Evolutionary conservation across 2,329 filamentous ascomycete genomes (phyloP), one percentile per base, ranked within the genome.

Genomic region (Penicillium sp.): DNA sequence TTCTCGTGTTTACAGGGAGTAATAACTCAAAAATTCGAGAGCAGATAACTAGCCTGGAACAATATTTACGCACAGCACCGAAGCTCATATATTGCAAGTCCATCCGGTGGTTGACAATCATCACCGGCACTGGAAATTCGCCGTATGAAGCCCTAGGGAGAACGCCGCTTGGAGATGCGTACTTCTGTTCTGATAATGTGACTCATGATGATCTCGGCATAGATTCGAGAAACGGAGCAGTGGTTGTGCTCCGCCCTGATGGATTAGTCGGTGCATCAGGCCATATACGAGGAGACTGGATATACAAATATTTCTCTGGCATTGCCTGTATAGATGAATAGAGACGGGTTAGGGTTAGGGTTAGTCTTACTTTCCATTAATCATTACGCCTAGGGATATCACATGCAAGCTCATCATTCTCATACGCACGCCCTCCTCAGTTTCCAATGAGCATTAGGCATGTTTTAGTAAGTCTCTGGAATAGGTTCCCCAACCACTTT

Each of bases 41-140:
- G 8, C 30, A n/a, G 5, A n/a, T 62, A 7, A 17, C 23, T 7
- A 21, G 7, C 21, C 41, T 62, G 6, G 26, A 46, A 30, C 15
- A 29, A 13, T 54, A 49, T 23, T 44, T 62, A 19, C 53, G 47
- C 5, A 41, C 29, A 3, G 17, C 45, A 5, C 38, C 59, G 3
- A 41, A 49, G 26, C 21, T 62, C 6, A 15, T 7, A 45, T 29
- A 3, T 3, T 48, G 57, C 31, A 35, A 19, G 17, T 26, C 48
- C 23, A 54, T 62, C 41, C 17, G 11, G 29, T 62, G 60, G 60
- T 30, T 58, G 44, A 62, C 60, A 31, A 53, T 62, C 4, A 48
- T 41, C 19, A 41, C 54, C 2, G 23, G 31, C 7, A 44, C 35
- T 7, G 54, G 49, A 2, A 31, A 49, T 17, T 62, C 60, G 3